Base-by-base conservation (phyloP, 1,284 basidiomycete species). In the Earliella scabrosa region DNA sequence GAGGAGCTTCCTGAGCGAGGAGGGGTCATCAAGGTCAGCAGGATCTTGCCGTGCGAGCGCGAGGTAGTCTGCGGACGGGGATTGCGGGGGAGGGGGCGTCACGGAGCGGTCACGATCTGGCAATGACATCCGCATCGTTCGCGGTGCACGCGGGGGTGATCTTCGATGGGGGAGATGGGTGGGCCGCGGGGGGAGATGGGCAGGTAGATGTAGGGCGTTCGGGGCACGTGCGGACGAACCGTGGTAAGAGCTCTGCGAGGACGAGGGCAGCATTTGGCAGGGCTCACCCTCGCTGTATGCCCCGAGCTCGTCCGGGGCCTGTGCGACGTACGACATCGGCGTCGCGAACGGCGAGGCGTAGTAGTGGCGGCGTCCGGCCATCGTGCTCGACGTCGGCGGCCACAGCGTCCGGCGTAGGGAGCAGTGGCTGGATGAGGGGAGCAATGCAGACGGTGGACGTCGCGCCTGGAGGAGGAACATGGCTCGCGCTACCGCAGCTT, bases 1-100 rank as follows among this genome's bases (percentile, higher is more conserved):
- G 46, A 95, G 78, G 1, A 94, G 82, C 69, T 92, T 92, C 18
- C 85, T 80, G 2, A 73, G 67, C 1, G 63, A 58, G 0, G 72
- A 39, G 2, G 78, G 71, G 24, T 76, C 70, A 0, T 63, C 38
- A 29, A 82, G 56, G 0, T 60, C 54, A 14, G 56, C 41, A 7
- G 73, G 70, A 1, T 65, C 40, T 23, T 59, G 53, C 11, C 58
- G 36, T 13, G 71, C 49, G 21, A 69, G 47, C 3, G 62, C 54
- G 50, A 74, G 59, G 52, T 75, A 75, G 14, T 44, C 54, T 2
- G 66, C 61, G 1, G 73, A 69, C 2, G 74, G 73, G 14, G 52
- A 35, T 6, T 47, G 55, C 1, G 61, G 56, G 2, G 64, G 66
- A 8, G 65, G 67, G 6, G 67, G 68, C 1, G 69, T 67, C 7